Evolutionary conservation across 139 green algal genomes (phyloP).

Genomic region (Chlamydomonas applanata): DNA sequence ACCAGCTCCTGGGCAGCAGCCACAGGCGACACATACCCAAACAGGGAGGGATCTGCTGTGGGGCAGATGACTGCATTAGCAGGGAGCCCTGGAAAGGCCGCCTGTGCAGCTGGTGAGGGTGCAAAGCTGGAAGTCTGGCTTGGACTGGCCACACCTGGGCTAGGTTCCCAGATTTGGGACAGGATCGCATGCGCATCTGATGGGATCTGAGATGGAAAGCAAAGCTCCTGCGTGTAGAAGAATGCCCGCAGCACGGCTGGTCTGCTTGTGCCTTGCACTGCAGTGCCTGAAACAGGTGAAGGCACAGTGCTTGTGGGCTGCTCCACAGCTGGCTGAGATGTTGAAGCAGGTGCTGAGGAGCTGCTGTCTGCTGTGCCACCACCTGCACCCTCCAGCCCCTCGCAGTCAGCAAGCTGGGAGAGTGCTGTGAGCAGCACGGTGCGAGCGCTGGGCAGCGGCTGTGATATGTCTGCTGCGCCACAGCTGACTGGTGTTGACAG

Average conservation of each 20-base stretch:
- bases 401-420: neutral
- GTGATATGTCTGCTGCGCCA: neutral
- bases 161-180: neutral
- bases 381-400: no score
- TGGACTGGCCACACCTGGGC: neutral
- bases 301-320: no score
- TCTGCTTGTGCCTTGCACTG: no score
- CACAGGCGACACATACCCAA: neutral
- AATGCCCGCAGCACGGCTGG: neutral
- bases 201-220: neutral
- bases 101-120: neutral
- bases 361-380: neutral
- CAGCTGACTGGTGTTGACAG: slow-evolving; percentile 1
- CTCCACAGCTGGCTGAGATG: neutral
- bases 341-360: neutral
- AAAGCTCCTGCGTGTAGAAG: neutral
- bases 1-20: neutral
- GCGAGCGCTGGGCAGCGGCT: neutral
- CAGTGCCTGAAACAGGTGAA: no score
- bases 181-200: neutral
- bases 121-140: neutral
- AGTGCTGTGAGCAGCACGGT: neutral
- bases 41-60: neutral
- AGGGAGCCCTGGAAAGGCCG: neutral
- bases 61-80: neutral